A percentile compares a stretch with the other conserved stretches of the same genome.
Evolutionary conservation across 75 land plant genomes (phyloP).

Genomic region (Pseudotsuga menziesii): DNA sequence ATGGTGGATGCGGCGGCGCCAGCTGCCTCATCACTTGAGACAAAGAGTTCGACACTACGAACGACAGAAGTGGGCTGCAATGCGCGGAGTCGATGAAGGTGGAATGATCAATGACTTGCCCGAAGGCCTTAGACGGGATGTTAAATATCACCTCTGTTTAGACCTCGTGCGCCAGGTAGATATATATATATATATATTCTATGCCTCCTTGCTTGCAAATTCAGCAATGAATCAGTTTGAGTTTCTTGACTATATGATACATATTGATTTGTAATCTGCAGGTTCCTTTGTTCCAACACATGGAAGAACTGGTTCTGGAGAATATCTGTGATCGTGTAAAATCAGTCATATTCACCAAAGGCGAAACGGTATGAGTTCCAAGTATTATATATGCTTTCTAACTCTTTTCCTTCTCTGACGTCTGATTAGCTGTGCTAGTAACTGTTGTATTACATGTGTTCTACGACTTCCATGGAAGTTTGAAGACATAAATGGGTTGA

Average conservation of each 20-base stretch:
- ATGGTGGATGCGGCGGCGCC: slow-evolving; percentile 91
- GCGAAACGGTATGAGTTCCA: slow-evolving; percentile 47
- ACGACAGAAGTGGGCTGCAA: slow-evolving; percentile 91
- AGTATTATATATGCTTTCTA: too few species aligned
- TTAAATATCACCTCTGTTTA: slow-evolving; percentile 86
- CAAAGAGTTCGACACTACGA: slow-evolving; percentile 89
- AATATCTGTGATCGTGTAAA: slow-evolving; percentile 91
- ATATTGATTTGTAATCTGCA: slow-evolving; percentile 14
- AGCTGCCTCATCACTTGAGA: slow-evolving; percentile 61
- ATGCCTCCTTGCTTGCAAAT: too few species aligned
- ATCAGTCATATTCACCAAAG: slow-evolving; percentile 79
- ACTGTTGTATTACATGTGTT: too few species aligned
- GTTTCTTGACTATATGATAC: too few species aligned
- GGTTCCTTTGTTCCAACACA: slow-evolving; percentile 89
- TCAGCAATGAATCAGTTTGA: too few species aligned
- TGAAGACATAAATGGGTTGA: background rate
- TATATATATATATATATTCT: slow-evolving; percentile 13
- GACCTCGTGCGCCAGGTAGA: slow-evolving; percentile 96
- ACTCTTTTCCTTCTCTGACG: too few species aligned
- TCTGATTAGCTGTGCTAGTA: too few species aligned
- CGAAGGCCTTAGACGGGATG: slow-evolving; percentile 83
- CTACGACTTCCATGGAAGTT: too few species aligned
- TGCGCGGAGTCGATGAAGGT: slow-evolving; percentile 83
- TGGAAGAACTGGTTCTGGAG: slow-evolving; percentile 86
- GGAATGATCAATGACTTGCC: slow-evolving; percentile 72